A percentile compares a stretch with the other conserved stretches of the same genome.
phyloP scores from a whole-genome alignment of 805 yeast species.

The Teunomyces panamensis region DNA sequence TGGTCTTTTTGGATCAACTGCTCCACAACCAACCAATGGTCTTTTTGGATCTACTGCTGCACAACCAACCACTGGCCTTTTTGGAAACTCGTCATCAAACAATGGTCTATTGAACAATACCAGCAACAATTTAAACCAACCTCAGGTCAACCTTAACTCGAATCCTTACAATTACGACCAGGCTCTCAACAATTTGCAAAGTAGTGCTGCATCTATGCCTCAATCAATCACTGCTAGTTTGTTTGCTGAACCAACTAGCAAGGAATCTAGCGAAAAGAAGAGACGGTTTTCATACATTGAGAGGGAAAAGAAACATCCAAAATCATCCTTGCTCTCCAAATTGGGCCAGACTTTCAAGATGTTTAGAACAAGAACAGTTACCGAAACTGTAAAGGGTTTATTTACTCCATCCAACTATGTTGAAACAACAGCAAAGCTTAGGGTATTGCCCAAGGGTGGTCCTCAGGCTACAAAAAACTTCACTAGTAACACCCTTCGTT shows the following conservation, averaged over 20 bases:
- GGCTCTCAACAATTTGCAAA: conserved; percentile 20
- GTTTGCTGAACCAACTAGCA: conserved; percentile 14
- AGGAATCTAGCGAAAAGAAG: conserved; percentile 12
- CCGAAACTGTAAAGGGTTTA: conserved; percentile 25
- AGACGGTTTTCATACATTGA: conserved; percentile 16
- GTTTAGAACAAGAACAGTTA: conserved; percentile 20
- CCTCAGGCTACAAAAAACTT: conserved; percentile 7
- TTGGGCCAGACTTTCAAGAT: conserved; percentile 35
- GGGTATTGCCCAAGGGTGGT: conserved; percentile 7
- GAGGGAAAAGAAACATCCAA: conserved; percentile 11
- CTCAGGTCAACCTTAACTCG: conserved; percentile 3
- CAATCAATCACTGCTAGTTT: conserved; percentile 30
- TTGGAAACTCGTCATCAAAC: conserved; percentile 17
- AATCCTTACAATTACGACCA: conserved; percentile 32
- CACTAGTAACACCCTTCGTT: conserved; percentile 3
- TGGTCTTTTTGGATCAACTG: conserved; percentile 6
- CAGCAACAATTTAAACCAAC: background rate
- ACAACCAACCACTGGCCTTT: conserved; percentile 13
- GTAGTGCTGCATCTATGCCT: conserved; percentile 25
- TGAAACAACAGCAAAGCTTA: conserved; percentile 5
- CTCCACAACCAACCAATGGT: conserved; percentile 8
- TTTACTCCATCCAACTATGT: conserved; percentile 27
- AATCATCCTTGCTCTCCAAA: conserved; percentile 27
- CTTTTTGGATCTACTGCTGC: conserved; percentile 1
- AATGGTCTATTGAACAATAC: conserved; percentile 3